Conservation (phyloP, 768 basidiomycete species). For the Lactarius trivialis region DNA sequence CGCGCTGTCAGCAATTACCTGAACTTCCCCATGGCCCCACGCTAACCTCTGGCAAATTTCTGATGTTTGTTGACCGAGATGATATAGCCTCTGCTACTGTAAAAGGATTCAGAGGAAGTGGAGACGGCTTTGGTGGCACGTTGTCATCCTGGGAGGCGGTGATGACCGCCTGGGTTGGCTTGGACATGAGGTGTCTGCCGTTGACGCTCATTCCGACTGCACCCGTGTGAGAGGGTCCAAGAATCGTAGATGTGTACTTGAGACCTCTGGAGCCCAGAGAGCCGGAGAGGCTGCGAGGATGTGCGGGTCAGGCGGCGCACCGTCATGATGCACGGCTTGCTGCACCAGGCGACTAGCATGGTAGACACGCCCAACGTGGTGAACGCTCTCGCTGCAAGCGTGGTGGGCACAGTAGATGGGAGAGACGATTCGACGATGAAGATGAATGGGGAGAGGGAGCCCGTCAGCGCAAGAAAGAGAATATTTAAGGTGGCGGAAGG, state of each 20-base stretch:
- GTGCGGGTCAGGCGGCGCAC: slow-evolving; percentile 45
- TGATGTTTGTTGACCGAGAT: too few relatives aligned
- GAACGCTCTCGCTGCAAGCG: slow-evolving; percentile 63
- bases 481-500: slow-evolving; percentile 77
- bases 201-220: slow-evolving; percentile 71
- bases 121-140: slow-evolving; percentile 4
- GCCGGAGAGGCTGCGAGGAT: slow-evolving; percentile 24
- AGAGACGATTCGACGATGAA: slow-evolving; percentile 75
- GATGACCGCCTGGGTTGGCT: not conserved
- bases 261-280: slow-evolving; percentile 47
- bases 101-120: too few relatives aligned
- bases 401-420: slow-evolving; percentile 59
- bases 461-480: slow-evolving; percentile 72
- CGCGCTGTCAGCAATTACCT: too few relatives aligned
- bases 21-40: too few relatives aligned
- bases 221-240: slow-evolving; percentile 62
- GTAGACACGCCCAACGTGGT: slow-evolving; percentile 71
- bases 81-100: too few relatives aligned
- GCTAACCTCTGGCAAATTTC: too few relatives aligned
- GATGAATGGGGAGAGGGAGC: slow-evolving; percentile 69
- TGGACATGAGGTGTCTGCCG: slow-evolving; percentile 31
- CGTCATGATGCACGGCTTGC: slow-evolving; percentile 64
- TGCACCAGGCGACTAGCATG: slow-evolving; percentile 63
- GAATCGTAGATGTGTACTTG: slow-evolving; percentile 85
- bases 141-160: slow-evolving; percentile 4